Evolutionary conservation across 352 stramenopile species (phyloP).

Genomic region (Phytophthora brassicae): DNA sequence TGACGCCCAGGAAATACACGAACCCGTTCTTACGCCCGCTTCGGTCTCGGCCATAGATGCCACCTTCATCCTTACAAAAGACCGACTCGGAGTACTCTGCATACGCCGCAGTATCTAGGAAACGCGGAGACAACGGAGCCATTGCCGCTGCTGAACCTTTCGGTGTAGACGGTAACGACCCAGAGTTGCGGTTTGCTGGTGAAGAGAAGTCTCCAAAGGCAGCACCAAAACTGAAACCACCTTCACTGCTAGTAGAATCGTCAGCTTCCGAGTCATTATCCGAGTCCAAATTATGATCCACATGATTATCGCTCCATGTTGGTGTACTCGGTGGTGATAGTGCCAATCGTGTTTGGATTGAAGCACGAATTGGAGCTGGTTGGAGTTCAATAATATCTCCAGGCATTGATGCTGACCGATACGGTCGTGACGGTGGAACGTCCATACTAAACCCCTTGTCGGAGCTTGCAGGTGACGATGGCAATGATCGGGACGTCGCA

Average conservation of each 20-base stretch:
- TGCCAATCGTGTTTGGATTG: conserved; percentile 19
- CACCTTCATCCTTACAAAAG: conserved; percentile 76
- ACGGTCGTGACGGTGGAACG: conserved; percentile 3
- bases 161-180: conserved; percentile 30
- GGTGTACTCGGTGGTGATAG: conserved; percentile 28
- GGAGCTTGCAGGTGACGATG: conserved; percentile 35
- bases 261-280: conserved; percentile 45
- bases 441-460: background rate
- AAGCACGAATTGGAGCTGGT: conserved; percentile 3
- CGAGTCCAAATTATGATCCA: conserved; percentile 26
- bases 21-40: conserved; percentile 72
- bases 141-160: conserved; percentile 1
- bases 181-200: conserved; percentile 19
- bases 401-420: conserved; percentile 20
- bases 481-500: conserved; percentile 38
- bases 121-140: conserved; percentile 48
- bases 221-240: conserved; percentile 19
- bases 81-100: conserved; percentile 58
- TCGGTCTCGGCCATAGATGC: conserved; percentile 65
- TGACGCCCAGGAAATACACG: conserved; percentile 92
- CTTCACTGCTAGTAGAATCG: conserved; percentile 47
- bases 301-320: conserved; percentile 22
- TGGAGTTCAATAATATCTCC: conserved; percentile 12
- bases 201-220: conserved; percentile 25
- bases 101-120: conserved; percentile 50